Percentiles rank a stretch among this genome's conserved stretches.
Conservation (phyloP, 148 eudicot genomes). For the Silene uniflora region DNA sequence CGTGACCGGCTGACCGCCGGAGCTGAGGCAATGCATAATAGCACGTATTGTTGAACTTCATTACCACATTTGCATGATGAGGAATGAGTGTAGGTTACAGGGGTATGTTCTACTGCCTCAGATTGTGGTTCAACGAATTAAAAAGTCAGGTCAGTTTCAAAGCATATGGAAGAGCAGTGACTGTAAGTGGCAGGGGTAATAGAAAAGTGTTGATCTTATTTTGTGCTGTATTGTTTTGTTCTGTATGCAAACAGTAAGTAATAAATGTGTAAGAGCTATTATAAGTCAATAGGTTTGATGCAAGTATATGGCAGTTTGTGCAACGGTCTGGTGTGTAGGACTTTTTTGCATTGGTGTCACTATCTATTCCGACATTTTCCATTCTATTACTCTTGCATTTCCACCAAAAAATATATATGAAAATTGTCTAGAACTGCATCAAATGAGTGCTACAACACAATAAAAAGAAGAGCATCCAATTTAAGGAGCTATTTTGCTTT, state of each 20-base stretch:
- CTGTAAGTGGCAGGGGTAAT: too few species aligned
- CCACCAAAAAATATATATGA: not conserved
- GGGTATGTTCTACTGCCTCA: not conserved
- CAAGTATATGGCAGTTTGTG: not conserved
- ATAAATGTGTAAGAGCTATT: not conserved
- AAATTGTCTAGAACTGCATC: not conserved
- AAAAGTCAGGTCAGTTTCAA: too few species aligned
- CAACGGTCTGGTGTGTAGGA: not conserved
- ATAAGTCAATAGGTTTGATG: not conserved
- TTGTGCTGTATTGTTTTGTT: too few species aligned
- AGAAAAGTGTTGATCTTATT: too few species aligned
- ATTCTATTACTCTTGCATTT: not conserved
- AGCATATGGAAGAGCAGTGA: too few species aligned
- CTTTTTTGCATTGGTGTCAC: not conserved
- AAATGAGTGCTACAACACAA: not conserved
- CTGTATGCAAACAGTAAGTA: too few species aligned
- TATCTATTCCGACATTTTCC: not conserved
- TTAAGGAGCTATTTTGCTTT: too few species aligned
- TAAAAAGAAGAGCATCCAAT: not conserved
- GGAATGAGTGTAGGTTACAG: not conserved
- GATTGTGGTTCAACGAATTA: not conserved
- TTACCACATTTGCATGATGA: not conserved
- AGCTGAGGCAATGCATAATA: too few species aligned
- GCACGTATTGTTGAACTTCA: not conserved
- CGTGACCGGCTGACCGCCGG: too few species aligned